A percentile compares a stretch with the other conserved stretches of the same genome.
These are phyloP conservation scores for Taiozyma sp. DNA, from an alignment of 1,139 yeast species.

Conservation along the genomic window DNA sequence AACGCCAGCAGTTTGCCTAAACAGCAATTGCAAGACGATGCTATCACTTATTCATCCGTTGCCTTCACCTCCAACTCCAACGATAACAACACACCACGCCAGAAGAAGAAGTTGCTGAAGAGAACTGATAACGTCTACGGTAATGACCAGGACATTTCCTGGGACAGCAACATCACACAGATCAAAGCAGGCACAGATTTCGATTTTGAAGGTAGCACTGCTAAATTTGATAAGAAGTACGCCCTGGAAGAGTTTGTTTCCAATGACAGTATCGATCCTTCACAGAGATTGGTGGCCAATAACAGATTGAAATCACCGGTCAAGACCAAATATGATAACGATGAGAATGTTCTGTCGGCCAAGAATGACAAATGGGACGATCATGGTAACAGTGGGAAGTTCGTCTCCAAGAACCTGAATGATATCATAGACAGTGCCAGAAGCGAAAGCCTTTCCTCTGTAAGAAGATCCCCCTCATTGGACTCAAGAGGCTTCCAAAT, in stretches of 20 bases:
- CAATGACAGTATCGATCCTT: constrained; percentile 55
- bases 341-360: constrained; percentile 67
- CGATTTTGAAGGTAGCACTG: constrained; percentile 80
- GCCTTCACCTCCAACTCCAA: neutral
- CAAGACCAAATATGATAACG: constrained; percentile 45
- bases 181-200: constrained; percentile 61
- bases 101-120: constrained; percentile 1
- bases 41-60: neutral
- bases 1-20: constrained; percentile 6
- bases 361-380: constrained; percentile 51
- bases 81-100: constrained; percentile 4
- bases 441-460: constrained; percentile 1
- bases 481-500: constrained; percentile 14
- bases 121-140: constrained; percentile 2
- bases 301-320: constrained; percentile 37
- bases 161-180: constrained; percentile 48
- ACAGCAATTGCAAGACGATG: neutral
- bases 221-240: constrained; percentile 74
- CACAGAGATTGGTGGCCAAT: constrained; percentile 67
- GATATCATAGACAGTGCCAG: constrained; percentile 1
- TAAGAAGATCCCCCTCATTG: constrained; percentile 17
- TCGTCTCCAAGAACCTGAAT: neutral
- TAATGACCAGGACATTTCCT: constrained; percentile 30
- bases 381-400: constrained; percentile 4
- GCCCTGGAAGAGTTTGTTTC: constrained; percentile 75